Base-by-base conservation (phyloP, 2,329 filamentous ascomycete genomes). In the Diaporthe humulicola region DNA sequence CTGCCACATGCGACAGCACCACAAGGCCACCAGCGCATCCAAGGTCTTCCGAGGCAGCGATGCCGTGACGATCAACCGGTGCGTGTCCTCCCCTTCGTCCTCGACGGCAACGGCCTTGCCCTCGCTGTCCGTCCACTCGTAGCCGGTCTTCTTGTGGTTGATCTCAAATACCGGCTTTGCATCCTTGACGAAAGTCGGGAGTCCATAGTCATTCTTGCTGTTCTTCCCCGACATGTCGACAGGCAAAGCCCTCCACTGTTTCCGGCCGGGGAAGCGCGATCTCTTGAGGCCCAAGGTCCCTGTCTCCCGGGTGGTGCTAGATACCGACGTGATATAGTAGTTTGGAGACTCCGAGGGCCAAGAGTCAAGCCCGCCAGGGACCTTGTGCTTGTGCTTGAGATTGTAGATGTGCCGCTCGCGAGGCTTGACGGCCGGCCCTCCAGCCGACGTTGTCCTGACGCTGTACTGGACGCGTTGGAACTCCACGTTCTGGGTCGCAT, bases 401-500 rank as follows among this genome's bases (percentile, higher is more conserved):
- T 79, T 77, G 73, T 78, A 80, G 52, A 80, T 73, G 50, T 75
- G 76, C 7, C 71, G 70, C 42, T 56, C 75, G 48, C 78, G 79
- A 10, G 74, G 73, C 30, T 72, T 74, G 8, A 76, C 54, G 19
- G 77, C 73, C 22, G 79, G 78, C 42, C 58, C 74, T 15, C 73
- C 78, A 36, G 61, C 69, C 10, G 76, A 17, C 40, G 33, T 75
- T 17, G 70, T 73, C 33, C 76, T 76, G 28, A 80, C 75, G 38
- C 69, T 73, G 52, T 76, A 74, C n/a, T 79, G 75, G 40, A 81
- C 73, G 12, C 80, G 79, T 30, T 75, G 66, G 56, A 81, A 76
- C 33, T 78, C 75, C 0, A 79, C 79, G 30, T 76, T 74, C 3
- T 73, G 60, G 57, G 76, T 79, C 8, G 77, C 73, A 36, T 77